phyloP scores from a whole-genome alignment of 805 yeast species.

The Wickerhamomyces alni region DNA sequence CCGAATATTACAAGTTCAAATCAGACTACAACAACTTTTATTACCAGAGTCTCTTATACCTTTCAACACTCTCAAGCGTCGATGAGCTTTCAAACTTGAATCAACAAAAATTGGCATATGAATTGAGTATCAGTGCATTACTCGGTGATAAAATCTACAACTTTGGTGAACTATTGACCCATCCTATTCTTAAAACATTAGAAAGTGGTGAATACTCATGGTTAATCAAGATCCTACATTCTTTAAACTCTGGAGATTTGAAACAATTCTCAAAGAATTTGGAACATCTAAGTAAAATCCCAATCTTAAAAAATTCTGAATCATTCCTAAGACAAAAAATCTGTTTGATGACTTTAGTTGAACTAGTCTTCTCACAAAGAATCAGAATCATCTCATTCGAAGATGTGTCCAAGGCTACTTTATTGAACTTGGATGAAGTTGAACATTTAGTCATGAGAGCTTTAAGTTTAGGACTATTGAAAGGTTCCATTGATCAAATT shows the following conservation, averaged over 20 bases:
- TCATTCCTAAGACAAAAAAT: constrained; percentile 82
- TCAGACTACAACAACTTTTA: constrained; percentile 80
- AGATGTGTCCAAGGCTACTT: constrained; percentile 69
- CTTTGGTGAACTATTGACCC: constrained; percentile 91
- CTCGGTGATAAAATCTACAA: constrained; percentile 90
- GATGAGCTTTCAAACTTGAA: constrained; percentile 32
- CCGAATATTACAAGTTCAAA: constrained; percentile 67
- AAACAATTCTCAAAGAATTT: constrained; percentile 49
- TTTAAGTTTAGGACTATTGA: constrained; percentile 72
- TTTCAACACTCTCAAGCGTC: constrained; percentile 62
- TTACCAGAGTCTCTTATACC: constrained; percentile 70
- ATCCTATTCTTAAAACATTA: constrained; percentile 64
- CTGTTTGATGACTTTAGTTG: constrained; percentile 86
- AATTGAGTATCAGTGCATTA: constrained; percentile 78
- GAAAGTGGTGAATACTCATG: constrained; percentile 48
- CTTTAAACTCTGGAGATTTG: constrained; percentile 77
- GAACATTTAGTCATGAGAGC: constrained; percentile 92
- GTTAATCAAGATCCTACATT: constrained; percentile 64
- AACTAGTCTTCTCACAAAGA: constrained; percentile 75
- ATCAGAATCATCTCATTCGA: constrained; percentile 67
- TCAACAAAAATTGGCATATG: constrained; percentile 55
- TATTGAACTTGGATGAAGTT: constrained; percentile 56
- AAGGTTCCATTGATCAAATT: constrained; percentile 90
- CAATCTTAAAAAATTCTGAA: constrained; percentile 52
- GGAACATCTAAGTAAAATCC: constrained; percentile 29